These are phyloP conservation scores for Elsinoe australis DNA, from an alignment of 2,329 filamentous ascomycete genomes.

Conservation along the genomic window DNA sequence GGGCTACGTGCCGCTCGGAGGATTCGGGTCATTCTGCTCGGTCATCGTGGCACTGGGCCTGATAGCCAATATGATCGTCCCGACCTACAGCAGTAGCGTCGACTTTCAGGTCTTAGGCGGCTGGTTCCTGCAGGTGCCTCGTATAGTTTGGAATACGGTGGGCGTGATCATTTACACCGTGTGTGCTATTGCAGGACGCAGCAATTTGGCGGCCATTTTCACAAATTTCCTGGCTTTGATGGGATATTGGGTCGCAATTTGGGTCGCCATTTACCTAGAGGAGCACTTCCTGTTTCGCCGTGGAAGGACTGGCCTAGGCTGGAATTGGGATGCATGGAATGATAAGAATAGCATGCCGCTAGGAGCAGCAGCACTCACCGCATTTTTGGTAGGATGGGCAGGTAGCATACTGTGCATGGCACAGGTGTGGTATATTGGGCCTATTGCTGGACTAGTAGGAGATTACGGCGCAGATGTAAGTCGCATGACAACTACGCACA, in stretches of 20 bases:
- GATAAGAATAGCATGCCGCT: constrained; percentile 51
- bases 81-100: constrained; percentile 58
- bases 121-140: constrained; percentile 51
- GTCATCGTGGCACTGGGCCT: constrained; percentile 57
- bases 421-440: constrained; percentile 62
- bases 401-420: constrained; percentile 56
- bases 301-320: constrained; percentile 36
- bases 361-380: constrained; percentile 53
- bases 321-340: constrained; percentile 57
- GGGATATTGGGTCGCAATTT: constrained; percentile 63
- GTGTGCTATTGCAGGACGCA: constrained; percentile 56
- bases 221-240: constrained; percentile 63
- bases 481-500: constrained; percentile 12
- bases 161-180: constrained; percentile 56
- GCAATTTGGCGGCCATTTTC: constrained; percentile 56
- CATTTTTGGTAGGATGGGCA: constrained; percentile 57
- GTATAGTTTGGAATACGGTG: constrained; percentile 57
- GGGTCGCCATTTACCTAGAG: constrained; percentile 54
- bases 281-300: constrained; percentile 57
- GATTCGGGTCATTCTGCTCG: constrained; percentile 60
- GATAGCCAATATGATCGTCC: constrained; percentile 58
- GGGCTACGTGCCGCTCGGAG: constrained; percentile 51
- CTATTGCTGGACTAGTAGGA: constrained; percentile 51
- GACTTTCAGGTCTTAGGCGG: constrained; percentile 60
- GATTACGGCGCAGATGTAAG: constrained; percentile 52